These are phyloP conservation scores for Mucor saturninus DNA, from an alignment of 371 early-diverging fungal species.

Conservation along the genomic window DNA sequence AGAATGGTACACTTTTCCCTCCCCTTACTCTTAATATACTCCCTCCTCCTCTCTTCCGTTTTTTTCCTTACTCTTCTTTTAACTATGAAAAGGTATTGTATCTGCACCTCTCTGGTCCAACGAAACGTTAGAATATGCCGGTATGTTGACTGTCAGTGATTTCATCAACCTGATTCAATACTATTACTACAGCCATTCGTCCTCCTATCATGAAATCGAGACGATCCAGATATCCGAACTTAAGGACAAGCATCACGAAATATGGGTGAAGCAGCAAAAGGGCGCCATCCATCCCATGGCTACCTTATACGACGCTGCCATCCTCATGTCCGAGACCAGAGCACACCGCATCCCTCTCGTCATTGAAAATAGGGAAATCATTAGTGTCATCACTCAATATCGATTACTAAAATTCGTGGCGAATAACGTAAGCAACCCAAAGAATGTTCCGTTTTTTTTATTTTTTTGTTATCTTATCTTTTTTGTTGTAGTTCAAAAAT, in stretches of 20 bases:
- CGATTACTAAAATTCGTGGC: constrained; percentile 55
- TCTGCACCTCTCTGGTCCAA: constrained; percentile 91
- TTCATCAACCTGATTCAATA: constrained; percentile 87
- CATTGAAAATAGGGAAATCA: constrained; percentile 68
- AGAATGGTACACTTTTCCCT: constrained; percentile 67
- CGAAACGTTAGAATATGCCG: constrained; percentile 69
- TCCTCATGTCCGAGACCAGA: constrained; percentile 69
- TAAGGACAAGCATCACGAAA: constrained; percentile 30
- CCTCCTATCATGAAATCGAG: constrained; percentile 72
- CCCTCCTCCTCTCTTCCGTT: background rate
- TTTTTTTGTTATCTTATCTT: background rate
- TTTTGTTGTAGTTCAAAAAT: constrained; percentile 52
- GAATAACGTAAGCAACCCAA: background rate
- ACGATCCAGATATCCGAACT: constrained; percentile 70
- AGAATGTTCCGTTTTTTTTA: background rate
- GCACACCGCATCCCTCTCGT: constrained; percentile 85
- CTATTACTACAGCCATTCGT: constrained; percentile 74
- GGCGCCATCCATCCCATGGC: constrained; percentile 72
- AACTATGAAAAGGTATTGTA: constrained; percentile 72
- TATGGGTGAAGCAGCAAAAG: constrained; percentile 36
- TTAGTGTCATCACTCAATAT: constrained; percentile 87
- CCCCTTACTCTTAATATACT: too few species aligned
- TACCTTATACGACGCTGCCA: constrained; percentile 75
- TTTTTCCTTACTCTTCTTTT: background rate
- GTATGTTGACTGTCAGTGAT: constrained; percentile 89